phyloP scores from a whole-genome alignment of 257 asterid genomes.

The Catharanthus roseus region DNA sequence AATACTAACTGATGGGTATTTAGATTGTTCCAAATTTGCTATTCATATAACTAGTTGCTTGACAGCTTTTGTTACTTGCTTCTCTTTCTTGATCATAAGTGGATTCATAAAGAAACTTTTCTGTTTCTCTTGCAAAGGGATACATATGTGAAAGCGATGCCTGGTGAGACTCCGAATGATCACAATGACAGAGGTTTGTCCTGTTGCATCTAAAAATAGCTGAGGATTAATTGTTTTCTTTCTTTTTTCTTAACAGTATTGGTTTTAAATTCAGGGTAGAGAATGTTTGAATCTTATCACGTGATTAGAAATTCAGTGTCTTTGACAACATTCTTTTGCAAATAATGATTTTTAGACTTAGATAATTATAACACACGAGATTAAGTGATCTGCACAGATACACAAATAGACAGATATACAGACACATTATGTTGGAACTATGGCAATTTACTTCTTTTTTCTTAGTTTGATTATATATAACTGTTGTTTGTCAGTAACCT shows the following conservation, averaged over 20 bases:
- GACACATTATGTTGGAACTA: not conserved
- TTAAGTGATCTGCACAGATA: not conserved
- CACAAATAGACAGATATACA: not conserved
- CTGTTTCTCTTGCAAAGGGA: constrained; percentile 45
- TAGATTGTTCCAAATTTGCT: no score
- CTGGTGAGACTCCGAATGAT: constrained; percentile 91
- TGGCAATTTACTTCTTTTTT: not conserved
- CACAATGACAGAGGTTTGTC: constrained; percentile 90
- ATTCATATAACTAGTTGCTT: not conserved
- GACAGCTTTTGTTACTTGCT: not conserved
- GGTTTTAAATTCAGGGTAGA: not conserved
- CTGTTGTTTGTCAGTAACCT: not conserved
- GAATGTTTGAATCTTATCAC: not conserved
- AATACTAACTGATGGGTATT: not conserved
- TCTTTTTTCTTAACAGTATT: not conserved
- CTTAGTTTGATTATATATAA: not conserved
- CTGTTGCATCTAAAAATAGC: constrained; percentile 12
- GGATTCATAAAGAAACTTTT: not conserved
- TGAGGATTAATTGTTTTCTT: not conserved
- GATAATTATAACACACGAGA: not conserved
- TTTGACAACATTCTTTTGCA: not conserved
- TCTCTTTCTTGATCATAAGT: not conserved
- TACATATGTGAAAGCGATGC: constrained; percentile 72
- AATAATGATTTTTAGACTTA: not conserved
- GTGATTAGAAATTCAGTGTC: not conserved